A percentile compares a stretch with the other conserved stretches of the same genome.
Evolutionary conservation across 352 stramenopile genomes (phyloP).

Genomic region (Pythium vanterpoolii): DNA sequence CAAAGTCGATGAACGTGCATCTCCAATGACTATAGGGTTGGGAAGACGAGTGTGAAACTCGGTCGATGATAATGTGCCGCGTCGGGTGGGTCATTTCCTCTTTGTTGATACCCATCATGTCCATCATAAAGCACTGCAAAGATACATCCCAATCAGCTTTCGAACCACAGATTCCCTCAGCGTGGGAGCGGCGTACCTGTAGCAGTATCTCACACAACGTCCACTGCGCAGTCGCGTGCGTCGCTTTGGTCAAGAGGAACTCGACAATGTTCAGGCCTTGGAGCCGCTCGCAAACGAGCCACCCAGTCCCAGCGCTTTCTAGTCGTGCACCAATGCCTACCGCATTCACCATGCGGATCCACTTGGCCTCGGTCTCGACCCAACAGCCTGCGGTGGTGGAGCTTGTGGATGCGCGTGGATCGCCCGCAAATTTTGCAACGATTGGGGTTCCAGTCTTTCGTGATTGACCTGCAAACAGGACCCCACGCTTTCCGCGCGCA

Average conservation of each 20-base stretch:
- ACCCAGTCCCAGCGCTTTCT: conserved; percentile 37
- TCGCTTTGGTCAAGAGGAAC: conserved; percentile 37
- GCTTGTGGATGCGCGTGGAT: conserved; percentile 23
- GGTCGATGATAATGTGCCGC: conserved; percentile 64
- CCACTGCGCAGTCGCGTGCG: conserved; percentile 39
- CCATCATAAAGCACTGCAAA: conserved; percentile 62
- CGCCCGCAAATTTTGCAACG: conserved; percentile 47
- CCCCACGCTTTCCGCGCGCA: conserved; percentile 57
- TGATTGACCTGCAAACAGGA: conserved; percentile 47
- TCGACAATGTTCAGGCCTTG: conserved; percentile 58
- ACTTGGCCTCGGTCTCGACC: conserved; percentile 52
- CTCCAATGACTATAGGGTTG: conserved; percentile 24
- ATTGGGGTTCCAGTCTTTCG: conserved; percentile 20
- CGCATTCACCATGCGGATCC: conserved; percentile 59
- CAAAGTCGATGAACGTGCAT: conserved; percentile 78
- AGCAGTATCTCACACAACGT: conserved; percentile 58
- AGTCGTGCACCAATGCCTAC: conserved; percentile 55
- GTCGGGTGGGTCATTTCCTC: conserved; percentile 81
- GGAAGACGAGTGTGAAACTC: conserved; percentile 12
- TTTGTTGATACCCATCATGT: conserved; percentile 74
- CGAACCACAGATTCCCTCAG: neutral
- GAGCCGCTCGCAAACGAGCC: conserved; percentile 60
- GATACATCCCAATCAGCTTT: neutral
- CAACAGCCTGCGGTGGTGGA: conserved; percentile 25
- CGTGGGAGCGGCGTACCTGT: conserved; percentile 32